Conservation (phyloP, 1,284 basidiomycete species). For the Ganoderma boninense region DNA sequence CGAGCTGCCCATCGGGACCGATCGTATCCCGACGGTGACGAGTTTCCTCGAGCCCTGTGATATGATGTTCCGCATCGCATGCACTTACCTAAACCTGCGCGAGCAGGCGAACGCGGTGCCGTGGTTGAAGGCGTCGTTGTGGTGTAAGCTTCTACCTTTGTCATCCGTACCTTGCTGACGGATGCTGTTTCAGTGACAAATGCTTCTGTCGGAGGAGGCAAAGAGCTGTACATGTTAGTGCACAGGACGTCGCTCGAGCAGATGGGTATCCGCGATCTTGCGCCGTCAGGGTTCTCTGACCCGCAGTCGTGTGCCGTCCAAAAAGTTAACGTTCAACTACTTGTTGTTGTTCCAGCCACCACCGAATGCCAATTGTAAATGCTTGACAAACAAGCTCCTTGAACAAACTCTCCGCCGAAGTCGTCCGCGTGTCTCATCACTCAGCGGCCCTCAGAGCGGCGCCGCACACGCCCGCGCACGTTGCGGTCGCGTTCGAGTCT, state of each 20-base stretch:
- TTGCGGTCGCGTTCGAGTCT: background rate
- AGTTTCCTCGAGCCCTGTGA: slow-evolving; percentile 26
- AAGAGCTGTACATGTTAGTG: slow-evolving; percentile 27
- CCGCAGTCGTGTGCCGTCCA: background rate
- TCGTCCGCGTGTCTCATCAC: slow-evolving; percentile 11
- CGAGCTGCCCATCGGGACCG: slow-evolving; percentile 19
- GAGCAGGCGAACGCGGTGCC: slow-evolving; percentile 21
- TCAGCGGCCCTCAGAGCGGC: slow-evolving; percentile 10
- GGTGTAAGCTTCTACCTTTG: slow-evolving; percentile 20
- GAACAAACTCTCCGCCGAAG: background rate
- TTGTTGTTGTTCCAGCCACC: background rate
- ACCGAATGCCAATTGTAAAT: background rate
- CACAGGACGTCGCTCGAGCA: slow-evolving; percentile 20
- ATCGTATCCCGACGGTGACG: slow-evolving; percentile 26
- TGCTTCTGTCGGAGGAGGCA: slow-evolving; percentile 25
- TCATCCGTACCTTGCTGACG: background rate
- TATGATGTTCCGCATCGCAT: slow-evolving; percentile 29
- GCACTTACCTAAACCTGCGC: slow-evolving; percentile 18
- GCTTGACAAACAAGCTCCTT: background rate
- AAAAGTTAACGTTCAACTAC: background rate
- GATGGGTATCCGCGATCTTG: slow-evolving; percentile 20
- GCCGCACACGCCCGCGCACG: slow-evolving; percentile 11
- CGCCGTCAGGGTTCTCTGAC: slow-evolving; percentile 18
- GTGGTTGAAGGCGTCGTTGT: slow-evolving; percentile 27
- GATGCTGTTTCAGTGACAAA: slow-evolving; percentile 19